Conservation (phyloP, 805 yeast species). For the Candida krabiensis region DNA sequence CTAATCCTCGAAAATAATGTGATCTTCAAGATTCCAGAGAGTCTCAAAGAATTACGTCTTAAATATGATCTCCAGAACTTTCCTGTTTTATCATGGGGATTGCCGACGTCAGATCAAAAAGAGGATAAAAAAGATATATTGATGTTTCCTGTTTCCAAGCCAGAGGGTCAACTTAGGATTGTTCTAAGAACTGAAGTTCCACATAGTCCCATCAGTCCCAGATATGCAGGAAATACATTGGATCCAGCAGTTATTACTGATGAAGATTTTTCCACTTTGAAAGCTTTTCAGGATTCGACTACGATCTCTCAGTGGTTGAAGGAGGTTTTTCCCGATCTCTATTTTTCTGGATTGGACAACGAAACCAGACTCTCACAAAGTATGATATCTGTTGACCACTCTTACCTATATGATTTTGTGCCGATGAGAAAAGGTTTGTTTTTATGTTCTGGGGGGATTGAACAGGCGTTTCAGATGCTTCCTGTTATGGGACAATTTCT, state of each 20-base stretch:
- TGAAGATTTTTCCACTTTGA: slow-evolving; percentile 23
- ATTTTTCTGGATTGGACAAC: slow-evolving; percentile 15
- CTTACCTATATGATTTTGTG: slow-evolving; percentile 29
- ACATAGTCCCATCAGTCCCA: background rate
- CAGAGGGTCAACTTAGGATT: slow-evolving; percentile 34
- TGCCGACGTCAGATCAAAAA: slow-evolving; percentile 26
- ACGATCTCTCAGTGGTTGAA: slow-evolving; percentile 23
- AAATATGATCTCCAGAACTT: slow-evolving; percentile 32
- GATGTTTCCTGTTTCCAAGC: slow-evolving; percentile 32
- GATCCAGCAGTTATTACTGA: slow-evolving; percentile 24
- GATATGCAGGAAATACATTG: background rate
- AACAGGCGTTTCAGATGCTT: slow-evolving; percentile 33
- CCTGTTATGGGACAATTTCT: slow-evolving; percentile 29
- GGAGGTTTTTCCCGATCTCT: slow-evolving; percentile 25
- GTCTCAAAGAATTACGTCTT: slow-evolving; percentile 29
- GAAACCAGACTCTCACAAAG: slow-evolving; percentile 26
- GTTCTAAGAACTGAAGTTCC: slow-evolving; percentile 22
- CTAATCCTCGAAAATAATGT: slow-evolving; percentile 36
- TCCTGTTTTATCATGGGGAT: slow-evolving; percentile 34
- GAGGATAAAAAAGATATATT: slow-evolving; percentile 29
- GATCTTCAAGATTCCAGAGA: slow-evolving; percentile 33
- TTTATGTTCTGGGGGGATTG: slow-evolving; percentile 33
- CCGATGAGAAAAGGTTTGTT: slow-evolving; percentile 26
- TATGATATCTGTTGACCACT: slow-evolving; percentile 29
- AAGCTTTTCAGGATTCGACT: slow-evolving; percentile 24